Percentiles rank a stretch among this genome's conserved stretches.
These are phyloP conservation scores for Torulaspora globosa DNA, from an alignment of 1,139 yeast species.

Conservation along the genomic window DNA sequence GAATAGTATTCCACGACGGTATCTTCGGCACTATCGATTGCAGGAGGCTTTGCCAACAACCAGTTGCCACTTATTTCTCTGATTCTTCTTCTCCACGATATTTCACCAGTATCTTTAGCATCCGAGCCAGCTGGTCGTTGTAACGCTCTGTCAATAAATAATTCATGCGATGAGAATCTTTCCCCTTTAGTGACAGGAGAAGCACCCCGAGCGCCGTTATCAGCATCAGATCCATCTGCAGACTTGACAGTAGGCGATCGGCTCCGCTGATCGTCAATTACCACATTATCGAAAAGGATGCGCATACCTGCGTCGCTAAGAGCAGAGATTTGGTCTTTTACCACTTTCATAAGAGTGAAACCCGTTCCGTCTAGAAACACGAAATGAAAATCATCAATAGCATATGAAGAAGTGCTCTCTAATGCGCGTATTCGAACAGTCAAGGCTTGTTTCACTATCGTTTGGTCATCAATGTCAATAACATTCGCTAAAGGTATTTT, in stretches of 20 bases:
- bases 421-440: constrained; percentile 47
- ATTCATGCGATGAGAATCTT: neutral
- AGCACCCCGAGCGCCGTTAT: neutral
- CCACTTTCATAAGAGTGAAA: constrained; percentile 22
- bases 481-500: constrained; percentile 72
- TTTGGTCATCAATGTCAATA: constrained; percentile 54
- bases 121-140: constrained; percentile 11
- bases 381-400: constrained; percentile 63
- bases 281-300: constrained; percentile 4
- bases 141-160: constrained; percentile 14
- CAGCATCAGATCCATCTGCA: neutral
- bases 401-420: constrained; percentile 49
- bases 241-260: neutral
- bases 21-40: constrained; percentile 1
- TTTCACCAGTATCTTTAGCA: constrained; percentile 11
- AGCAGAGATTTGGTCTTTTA: constrained; percentile 18
- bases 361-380: constrained; percentile 54
- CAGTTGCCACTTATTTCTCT: constrained; percentile 5
- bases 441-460: constrained; percentile 48
- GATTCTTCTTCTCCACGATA: constrained; percentile 6
- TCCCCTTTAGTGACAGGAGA: neutral
- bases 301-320: constrained; percentile 16
- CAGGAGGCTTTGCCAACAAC: constrained; percentile 1
- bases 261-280: constrained; percentile 1
- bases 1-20: constrained; percentile 5